Evolutionary conservation across 2,329 filamentous ascomycete genomes (phyloP).

Genomic region (Cladosporium colombiae): DNA sequence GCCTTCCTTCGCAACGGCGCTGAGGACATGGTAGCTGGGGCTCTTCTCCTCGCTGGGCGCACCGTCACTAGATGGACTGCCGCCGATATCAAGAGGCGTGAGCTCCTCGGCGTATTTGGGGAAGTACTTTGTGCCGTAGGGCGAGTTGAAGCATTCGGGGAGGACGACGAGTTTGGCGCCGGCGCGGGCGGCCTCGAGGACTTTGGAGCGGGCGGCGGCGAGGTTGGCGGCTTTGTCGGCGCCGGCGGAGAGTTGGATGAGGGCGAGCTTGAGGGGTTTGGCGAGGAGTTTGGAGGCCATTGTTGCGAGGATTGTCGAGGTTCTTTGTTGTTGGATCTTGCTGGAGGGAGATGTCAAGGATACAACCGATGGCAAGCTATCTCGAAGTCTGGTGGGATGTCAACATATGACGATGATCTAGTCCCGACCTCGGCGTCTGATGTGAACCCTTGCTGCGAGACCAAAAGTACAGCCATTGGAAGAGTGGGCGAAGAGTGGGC

Average conservation of each 20-base stretch:
- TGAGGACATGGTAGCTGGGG: constrained; percentile 83
- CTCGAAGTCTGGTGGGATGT: not conserved
- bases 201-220: constrained; percentile 73
- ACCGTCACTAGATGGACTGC: constrained; percentile 51
- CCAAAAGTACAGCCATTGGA: not conserved
- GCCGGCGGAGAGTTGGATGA: constrained; percentile 74
- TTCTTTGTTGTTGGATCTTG: too few species aligned
- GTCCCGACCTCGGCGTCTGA: constrained; percentile 17
- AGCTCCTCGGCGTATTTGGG: constrained; percentile 88
- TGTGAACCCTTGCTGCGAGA: not conserved
- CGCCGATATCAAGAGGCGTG: constrained; percentile 50
- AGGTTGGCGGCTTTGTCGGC: constrained; percentile 86
- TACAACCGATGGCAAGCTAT: not conserved
- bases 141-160: constrained; percentile 98
- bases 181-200: constrained; percentile 72
- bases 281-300: constrained; percentile 63
- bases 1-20: constrained; percentile 75
- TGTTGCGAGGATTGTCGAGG: not conserved
- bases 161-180: constrained; percentile 88
- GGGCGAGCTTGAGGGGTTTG: constrained; percentile 75
- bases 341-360: too few species aligned
- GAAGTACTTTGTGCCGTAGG: constrained; percentile 91
- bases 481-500: constrained; percentile 2
- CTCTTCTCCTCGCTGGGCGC: constrained; percentile 65
- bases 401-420: constrained; percentile 15